Conservation (phyloP, 768 basidiomycete genomes). For the Tephrocybe rancida region DNA sequence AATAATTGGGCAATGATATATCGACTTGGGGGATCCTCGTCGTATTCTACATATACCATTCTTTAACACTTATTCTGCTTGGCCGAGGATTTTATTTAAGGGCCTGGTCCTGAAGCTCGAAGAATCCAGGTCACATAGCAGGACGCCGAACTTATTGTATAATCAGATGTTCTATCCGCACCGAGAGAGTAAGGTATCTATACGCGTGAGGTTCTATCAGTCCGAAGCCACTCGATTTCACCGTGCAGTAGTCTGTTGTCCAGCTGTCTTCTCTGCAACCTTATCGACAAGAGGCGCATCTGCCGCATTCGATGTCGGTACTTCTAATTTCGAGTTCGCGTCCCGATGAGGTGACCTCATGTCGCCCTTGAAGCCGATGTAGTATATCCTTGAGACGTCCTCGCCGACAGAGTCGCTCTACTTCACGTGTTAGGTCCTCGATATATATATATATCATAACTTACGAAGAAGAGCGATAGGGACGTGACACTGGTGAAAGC, state of each 20-base stretch:
- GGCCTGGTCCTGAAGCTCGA: no score
- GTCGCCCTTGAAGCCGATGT: constrained; percentile 84
- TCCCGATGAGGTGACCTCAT: constrained; percentile 55
- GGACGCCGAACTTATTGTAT: no score
- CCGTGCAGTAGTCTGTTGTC: constrained; percentile 66
- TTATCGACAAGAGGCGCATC: constrained; percentile 71
- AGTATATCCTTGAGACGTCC: constrained; percentile 70
- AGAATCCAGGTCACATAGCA: no score
- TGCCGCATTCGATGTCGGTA: constrained; percentile 80
- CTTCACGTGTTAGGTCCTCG: not conserved
- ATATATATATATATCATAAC: constrained; percentile 28
- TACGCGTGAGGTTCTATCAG: no score
- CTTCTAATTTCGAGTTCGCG: constrained; percentile 62
- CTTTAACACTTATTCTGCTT: no score
- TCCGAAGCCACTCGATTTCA: constrained; percentile 16
- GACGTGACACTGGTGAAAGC: constrained; percentile 77
- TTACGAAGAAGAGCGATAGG: constrained; percentile 78
- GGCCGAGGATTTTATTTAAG: no score
- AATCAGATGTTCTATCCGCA: no score
- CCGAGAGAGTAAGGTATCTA: no score
- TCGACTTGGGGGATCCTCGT: no score
- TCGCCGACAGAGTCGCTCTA: constrained; percentile 72
- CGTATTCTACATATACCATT: no score
- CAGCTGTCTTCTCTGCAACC: constrained; percentile 55
- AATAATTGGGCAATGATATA: constrained; percentile 7